A percentile compares a stretch with the other conserved stretches of the same genome.
These are phyloP conservation scores for Neonectria ditissima DNA, from an alignment of 2,329 filamentous ascomycete genomes.

Conservation along the genomic window DNA sequence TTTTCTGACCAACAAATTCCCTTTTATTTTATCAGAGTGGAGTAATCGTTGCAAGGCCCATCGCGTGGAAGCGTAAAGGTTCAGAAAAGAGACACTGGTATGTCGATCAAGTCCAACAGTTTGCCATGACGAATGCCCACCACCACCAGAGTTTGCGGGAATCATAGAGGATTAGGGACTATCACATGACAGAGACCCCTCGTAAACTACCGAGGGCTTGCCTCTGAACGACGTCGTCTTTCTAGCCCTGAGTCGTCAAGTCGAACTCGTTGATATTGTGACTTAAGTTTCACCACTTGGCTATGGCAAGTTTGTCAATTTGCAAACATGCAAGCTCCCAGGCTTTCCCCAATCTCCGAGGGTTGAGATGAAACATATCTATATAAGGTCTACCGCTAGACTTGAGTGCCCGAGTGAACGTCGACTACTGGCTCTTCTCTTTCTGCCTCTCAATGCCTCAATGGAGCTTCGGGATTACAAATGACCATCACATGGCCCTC, in stretches of 20 bases:
- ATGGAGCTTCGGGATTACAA: background rate
- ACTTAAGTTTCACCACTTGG: background rate
- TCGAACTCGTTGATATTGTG: background rate
- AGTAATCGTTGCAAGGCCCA: background rate
- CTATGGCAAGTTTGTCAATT: too few relatives aligned
- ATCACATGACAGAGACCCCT: background rate
- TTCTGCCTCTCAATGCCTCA: background rate
- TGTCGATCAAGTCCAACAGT: background rate
- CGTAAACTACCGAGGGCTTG: background rate
- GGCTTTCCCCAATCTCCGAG: too few relatives aligned
- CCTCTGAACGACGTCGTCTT: background rate
- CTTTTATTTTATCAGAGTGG: background rate
- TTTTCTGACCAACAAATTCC: background rate
- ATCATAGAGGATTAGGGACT: too few relatives aligned
- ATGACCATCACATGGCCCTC: constrained; percentile 3
- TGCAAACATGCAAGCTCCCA: background rate
- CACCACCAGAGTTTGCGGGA: background rate
- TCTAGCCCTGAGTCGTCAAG: background rate
- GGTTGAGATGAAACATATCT: background rate
- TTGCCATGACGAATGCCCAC: background rate
- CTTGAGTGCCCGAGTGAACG: background rate
- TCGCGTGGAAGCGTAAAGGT: background rate
- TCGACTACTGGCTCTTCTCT: background rate
- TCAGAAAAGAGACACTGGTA: background rate
- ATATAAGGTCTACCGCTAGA: background rate